Evolutionary conservation across 192 early-diverging fungal genomes (phyloP), one percentile per base, ranked within the genome.

Genomic region (Mortierella alpina): DNA sequence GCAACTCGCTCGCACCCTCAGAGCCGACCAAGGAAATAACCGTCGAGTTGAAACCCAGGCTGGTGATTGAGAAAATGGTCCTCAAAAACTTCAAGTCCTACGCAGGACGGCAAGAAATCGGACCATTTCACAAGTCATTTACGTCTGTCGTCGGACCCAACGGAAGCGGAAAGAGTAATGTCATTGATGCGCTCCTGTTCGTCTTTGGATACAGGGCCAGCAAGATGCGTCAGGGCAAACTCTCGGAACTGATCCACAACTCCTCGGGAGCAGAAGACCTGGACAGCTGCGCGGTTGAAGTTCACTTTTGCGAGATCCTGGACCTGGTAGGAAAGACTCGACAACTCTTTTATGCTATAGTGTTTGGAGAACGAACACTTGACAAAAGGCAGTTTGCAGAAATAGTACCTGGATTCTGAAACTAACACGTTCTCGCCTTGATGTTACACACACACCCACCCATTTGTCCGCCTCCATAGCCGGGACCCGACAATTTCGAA

Each of bases 201-300:
- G 98, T 99, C 47, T 99, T 99, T 91, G 98, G 98, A 17, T 98
- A 96, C 86, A 90, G 95, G 53, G 96, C 98, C 7, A 95, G 92
- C 86, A 99, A 98, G 82, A 96, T 99, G 88, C 89, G 96, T 45
- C 98, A 99, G 75, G 94, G 90, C n/a, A 97, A 96, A 71, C 83
- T 99, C 22, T 95, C 93, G 0, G 94, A 97, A 70, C 90, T 99
- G 13, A 99, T 99, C 61, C 97, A 99, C 88, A 95, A 90, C 70
- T 98, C 98, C 12, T 89, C 91, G 41, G 86, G 91, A 14, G 84
- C 84, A 15, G 91, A 89, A 40, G 85, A 97, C 69, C 73, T 96
- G 39, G 82, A 87, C 4, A 88, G 83, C 64, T 99, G 96, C 73
- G 83, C 88, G 13, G 98, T 99, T 7, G 95, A 98, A 67, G 91